phyloP scores from a whole-genome alignment of 495 filamentous ascomycete species.

The Daldinia concentrica region DNA sequence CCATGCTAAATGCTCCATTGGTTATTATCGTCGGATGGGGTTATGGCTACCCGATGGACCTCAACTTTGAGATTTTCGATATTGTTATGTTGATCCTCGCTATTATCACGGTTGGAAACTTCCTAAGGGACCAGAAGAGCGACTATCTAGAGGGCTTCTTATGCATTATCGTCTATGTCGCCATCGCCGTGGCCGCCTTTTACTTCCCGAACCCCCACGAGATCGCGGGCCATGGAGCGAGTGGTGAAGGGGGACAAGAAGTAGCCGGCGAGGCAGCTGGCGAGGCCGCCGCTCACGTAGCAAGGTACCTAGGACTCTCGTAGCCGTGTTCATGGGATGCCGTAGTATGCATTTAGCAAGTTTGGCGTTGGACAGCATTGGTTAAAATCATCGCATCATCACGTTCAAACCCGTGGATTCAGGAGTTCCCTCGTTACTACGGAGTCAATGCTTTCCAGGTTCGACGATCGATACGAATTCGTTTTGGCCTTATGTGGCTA shows the following conservation, averaged over 20 bases:
- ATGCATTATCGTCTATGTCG: constrained; percentile 74
- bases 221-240: constrained; percentile 3
- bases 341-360: constrained; percentile 21
- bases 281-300: constrained; percentile 8
- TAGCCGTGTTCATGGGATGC: neutral
- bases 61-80: constrained; percentile 91
- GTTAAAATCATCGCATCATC: constrained; percentile 25
- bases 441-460: constrained; percentile 1
- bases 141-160: constrained; percentile 84
- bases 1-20: constrained; percentile 86
- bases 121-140: constrained; percentile 78
- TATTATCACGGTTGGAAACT: constrained; percentile 86
- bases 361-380: constrained; percentile 29
- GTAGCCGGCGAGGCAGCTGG: constrained; percentile 7
- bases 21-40: constrained; percentile 89
- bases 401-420: constrained; percentile 5
- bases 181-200: constrained; percentile 69
- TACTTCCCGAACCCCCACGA: constrained; percentile 67
- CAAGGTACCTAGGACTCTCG: constrained; percentile 17
- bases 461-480: constrained; percentile 19
- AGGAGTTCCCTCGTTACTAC: constrained; percentile 15
- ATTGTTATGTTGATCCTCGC: constrained; percentile 85
- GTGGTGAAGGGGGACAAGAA: neutral
- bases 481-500: neutral
- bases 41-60: constrained; percentile 71